phyloP scores from a whole-genome alignment of 2,329 filamentous ascomycete genomes.

The Dactylellina haptotyla region DNA sequence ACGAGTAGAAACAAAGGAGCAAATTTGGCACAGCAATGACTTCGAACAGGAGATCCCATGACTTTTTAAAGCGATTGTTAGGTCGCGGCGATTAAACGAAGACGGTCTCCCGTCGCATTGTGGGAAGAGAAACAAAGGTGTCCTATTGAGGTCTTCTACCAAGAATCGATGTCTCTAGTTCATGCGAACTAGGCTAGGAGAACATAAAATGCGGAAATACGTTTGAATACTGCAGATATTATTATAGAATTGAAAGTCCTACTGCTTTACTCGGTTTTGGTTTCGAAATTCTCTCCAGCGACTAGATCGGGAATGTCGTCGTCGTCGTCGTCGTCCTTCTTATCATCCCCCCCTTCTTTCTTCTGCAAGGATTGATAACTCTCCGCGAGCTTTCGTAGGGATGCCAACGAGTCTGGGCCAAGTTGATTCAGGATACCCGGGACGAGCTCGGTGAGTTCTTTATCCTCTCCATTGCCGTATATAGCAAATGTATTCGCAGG shows the following conservation, averaged over 20 bases:
- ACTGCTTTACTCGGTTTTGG: slow-evolving; percentile 85
- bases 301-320: slow-evolving; percentile 95
- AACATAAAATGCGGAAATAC: slow-evolving; percentile 60
- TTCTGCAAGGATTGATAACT: slow-evolving; percentile 99
- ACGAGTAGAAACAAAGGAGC: too few species aligned
- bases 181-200: background rate
- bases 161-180: background rate
- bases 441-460: slow-evolving; percentile 99
- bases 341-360: slow-evolving; percentile 80
- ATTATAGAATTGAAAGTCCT: slow-evolving; percentile 58
- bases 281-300: slow-evolving; percentile 97
- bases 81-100: too few species aligned
- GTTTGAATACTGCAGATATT: slow-evolving; percentile 61
- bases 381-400: slow-evolving; percentile 97
- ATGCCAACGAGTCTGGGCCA: slow-evolving; percentile 95
- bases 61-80: too few species aligned
- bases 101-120: too few species aligned
- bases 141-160: background rate
- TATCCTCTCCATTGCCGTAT: slow-evolving; percentile 98
- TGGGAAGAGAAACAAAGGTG: too few species aligned
- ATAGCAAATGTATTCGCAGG: slow-evolving; percentile 99
- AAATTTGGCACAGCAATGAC: too few species aligned
- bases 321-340: slow-evolving; percentile 79
- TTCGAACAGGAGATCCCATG: too few species aligned
- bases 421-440: slow-evolving; percentile 99